phyloP scores from a whole-genome alignment of 1,284 basidiomycete genomes.

The Puccinia triticina region DNA sequence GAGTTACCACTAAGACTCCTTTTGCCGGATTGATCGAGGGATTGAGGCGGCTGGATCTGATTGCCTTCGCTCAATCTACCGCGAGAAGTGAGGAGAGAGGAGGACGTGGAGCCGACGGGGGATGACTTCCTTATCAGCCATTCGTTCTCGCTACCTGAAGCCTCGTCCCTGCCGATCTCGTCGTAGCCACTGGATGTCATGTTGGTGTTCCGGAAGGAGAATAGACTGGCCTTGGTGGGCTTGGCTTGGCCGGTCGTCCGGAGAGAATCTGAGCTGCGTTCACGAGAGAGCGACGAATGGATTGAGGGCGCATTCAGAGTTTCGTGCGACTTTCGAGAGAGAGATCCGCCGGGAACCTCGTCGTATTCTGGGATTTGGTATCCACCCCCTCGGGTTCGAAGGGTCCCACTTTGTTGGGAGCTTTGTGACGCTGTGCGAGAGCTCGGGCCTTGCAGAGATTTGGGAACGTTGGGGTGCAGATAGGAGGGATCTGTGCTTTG shows the following conservation, averaged over 20 bases:
- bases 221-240: background rate
- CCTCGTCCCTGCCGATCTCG: constrained; percentile 46
- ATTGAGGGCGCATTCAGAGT: background rate
- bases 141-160: constrained; percentile 49
- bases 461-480: background rate
- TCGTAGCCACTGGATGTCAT: constrained; percentile 39
- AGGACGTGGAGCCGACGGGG: background rate
- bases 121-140: constrained; percentile 16
- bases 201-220: constrained; percentile 7
- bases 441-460: background rate
- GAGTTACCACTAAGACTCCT: background rate
- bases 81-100: constrained; percentile 3
- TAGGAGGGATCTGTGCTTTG: constrained; percentile 3
- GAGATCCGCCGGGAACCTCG: background rate
- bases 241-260: background rate
- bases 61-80: background rate
- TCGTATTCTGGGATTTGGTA: constrained; percentile 37
- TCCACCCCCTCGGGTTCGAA: background rate
- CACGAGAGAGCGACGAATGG: background rate
- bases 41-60: background rate
- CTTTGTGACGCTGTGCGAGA: too few species aligned
- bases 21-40: background rate
- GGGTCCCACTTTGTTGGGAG: background rate
- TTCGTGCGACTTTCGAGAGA: background rate
- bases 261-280: background rate